Evolutionary conservation across 2,329 filamentous ascomycete genomes (phyloP).

Genomic region (Colletotrichum gigasporum): DNA sequence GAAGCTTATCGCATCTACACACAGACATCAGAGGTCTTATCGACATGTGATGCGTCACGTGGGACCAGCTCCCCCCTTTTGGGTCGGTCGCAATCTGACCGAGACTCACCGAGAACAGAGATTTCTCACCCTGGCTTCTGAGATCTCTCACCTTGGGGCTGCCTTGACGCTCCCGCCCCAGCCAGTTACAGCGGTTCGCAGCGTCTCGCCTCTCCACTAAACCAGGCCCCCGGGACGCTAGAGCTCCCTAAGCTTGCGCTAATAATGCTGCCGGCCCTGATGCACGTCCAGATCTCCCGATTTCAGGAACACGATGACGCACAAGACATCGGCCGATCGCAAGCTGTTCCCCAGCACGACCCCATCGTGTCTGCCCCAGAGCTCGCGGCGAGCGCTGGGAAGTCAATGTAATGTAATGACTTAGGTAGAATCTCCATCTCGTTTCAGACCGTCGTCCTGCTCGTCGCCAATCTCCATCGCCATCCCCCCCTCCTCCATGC

Average conservation of each 20-base stretch:
- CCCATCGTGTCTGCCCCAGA: not conserved
- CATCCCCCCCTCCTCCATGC: not conserved
- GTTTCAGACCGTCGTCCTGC: not conserved
- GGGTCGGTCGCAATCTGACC: no score
- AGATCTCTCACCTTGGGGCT: not conserved
- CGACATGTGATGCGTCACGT: not conserved
- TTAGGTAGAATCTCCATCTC: not conserved
- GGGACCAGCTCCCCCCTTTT: not conserved
- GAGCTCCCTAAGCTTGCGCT: not conserved
- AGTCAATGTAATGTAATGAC: not conserved
- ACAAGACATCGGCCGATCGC: constrained; percentile 33
- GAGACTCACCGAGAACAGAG: not conserved
- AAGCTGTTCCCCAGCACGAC: constrained; percentile 12
- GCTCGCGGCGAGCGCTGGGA: not conserved
- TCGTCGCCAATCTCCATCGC: not conserved
- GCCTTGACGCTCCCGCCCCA: not conserved
- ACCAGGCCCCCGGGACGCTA: constrained; percentile 24
- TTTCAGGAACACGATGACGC: constrained; percentile 32
- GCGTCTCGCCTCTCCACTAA: not conserved
- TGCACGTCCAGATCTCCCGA: constrained; percentile 31
- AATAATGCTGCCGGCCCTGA: no score
- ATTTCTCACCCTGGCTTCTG: not conserved
- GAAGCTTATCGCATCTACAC: not conserved
- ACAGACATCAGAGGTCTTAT: constrained; percentile 14
- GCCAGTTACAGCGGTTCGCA: not conserved